phyloP scores from a whole-genome alignment of 2,329 filamentous ascomycete genomes.

The Pseudogymnoascus sp. region DNA sequence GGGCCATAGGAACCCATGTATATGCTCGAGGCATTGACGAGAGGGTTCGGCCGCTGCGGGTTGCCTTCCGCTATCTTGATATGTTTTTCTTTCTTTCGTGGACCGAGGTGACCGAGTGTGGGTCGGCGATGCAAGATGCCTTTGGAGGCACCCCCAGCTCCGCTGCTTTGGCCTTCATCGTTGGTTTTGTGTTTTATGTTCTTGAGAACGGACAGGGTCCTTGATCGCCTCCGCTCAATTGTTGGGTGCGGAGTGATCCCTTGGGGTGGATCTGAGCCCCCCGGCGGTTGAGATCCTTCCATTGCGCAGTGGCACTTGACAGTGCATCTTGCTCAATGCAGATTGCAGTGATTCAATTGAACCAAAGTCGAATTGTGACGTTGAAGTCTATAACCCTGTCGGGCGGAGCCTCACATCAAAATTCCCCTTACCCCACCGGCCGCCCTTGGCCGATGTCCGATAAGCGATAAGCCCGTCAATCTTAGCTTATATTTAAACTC shows the following conservation, averaged over 20 bases:
- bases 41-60: constrained; percentile 12
- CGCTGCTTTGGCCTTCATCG: not conserved
- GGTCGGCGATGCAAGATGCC: constrained; percentile 17
- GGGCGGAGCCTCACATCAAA: not conserved
- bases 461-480: constrained; percentile 5
- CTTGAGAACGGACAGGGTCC: not conserved
- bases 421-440: not conserved
- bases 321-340: constrained; percentile 1
- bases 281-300: constrained; percentile 1
- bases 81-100: constrained; percentile 17
- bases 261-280: not conserved
- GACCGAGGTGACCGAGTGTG: not conserved
- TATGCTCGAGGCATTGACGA: constrained; percentile 21
- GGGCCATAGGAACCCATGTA: constrained; percentile 27
- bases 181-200: not conserved
- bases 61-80: constrained; percentile 20
- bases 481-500: constrained; percentile 6
- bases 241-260: not conserved
- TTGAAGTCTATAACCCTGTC: not conserved
- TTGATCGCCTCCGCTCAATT: not conserved
- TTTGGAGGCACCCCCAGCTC: constrained; percentile 6
- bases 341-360: not conserved
- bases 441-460: not conserved
- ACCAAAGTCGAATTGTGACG: not conserved
- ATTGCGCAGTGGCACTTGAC: not conserved